Evolutionary conservation across 2,329 filamentous ascomycete species (phyloP).

Genomic region (Aspergillus texensis): DNA sequence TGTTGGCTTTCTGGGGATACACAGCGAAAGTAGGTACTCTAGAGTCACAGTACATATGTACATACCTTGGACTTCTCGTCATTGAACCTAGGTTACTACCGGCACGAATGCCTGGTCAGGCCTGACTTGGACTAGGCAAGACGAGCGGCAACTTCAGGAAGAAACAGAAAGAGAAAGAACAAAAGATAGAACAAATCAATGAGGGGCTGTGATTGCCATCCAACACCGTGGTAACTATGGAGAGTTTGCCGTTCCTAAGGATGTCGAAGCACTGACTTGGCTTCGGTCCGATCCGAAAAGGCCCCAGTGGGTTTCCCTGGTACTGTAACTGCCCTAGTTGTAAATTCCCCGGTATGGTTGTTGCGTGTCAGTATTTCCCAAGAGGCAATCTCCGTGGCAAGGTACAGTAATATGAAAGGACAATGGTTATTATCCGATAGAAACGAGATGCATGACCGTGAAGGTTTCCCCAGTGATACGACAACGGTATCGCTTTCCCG

Average conservation of each 20-base stretch:
- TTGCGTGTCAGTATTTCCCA: not conserved
- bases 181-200: not conserved
- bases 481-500: not conserved
- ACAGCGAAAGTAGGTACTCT: not conserved
- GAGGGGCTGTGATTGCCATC: not conserved
- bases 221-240: not conserved
- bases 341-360: not conserved
- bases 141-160: not conserved
- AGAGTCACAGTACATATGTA: not conserved
- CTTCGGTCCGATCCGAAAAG: conserved; percentile 24
- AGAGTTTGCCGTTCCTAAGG: not conserved
- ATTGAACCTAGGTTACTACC: not conserved
- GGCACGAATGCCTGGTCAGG: not conserved
- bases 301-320: conserved; percentile 19
- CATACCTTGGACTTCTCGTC: not conserved
- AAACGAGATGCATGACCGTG: not conserved
- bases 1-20: not conserved
- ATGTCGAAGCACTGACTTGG: not conserved
- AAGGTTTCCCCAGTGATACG: not conserved
- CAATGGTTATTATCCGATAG: not conserved
- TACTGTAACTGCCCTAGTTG: not conserved
- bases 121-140: not conserved
- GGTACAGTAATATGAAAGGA: not conserved
- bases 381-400: not conserved
- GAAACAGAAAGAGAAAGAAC: not conserved